Conservation (phyloP, 768 basidiomycete species). For the Amanita jacksonii region DNA sequence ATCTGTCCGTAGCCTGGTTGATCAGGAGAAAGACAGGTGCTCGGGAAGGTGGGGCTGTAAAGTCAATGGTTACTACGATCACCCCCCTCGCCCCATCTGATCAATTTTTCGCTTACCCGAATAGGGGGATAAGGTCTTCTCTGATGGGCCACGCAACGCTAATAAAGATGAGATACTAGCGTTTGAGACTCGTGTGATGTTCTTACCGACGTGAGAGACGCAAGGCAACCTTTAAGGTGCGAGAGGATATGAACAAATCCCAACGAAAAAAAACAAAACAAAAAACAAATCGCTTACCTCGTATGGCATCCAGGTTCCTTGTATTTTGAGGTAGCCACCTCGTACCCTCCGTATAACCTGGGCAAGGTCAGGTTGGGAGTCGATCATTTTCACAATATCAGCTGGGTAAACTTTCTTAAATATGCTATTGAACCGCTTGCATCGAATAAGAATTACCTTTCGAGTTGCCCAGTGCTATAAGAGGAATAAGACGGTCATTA, state of each 20-base stretch:
- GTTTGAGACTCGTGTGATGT: conserved; percentile 4
- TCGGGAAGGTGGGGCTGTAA: conserved; percentile 71
- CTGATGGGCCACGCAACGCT: conserved; percentile 88
- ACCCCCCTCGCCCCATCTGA: neutral
- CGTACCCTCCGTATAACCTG: conserved; percentile 75
- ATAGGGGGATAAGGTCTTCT: conserved; percentile 77
- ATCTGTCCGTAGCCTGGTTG: conserved; percentile 85
- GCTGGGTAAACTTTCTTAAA: no score
- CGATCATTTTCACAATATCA: conserved; percentile 89
- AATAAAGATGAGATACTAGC: conserved; percentile 6
- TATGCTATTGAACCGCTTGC: no score
- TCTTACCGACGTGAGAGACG: conserved; percentile 65
- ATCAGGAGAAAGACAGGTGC: conserved; percentile 75
- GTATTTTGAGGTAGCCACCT: conserved; percentile 85
- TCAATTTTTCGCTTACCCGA: conserved; percentile 48
- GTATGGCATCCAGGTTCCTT: conserved; percentile 92
- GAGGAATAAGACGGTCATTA: conserved; percentile 8
- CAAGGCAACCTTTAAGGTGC: conserved; percentile 53
- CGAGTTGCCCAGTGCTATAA: conserved; percentile 72
- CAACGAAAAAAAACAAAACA: no score
- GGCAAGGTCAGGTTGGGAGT: conserved; percentile 83
- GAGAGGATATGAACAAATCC: no score
- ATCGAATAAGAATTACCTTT: conserved; percentile 43
- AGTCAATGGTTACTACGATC: neutral
- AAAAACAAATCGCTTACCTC: conserved; percentile 38